Conservation (phyloP, 805 yeast species). For the Lachancea fermentati region DNA sequence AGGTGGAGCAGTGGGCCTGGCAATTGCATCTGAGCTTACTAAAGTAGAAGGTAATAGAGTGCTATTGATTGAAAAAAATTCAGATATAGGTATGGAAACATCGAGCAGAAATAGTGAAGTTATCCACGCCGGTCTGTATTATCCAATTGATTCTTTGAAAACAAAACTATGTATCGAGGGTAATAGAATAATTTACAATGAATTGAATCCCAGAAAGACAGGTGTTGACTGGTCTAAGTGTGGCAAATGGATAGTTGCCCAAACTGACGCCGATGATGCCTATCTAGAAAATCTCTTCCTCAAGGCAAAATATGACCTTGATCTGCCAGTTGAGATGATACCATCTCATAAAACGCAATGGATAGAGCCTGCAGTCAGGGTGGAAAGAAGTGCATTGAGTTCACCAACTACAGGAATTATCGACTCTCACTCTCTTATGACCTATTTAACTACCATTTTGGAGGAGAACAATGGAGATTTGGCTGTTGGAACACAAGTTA, state of each 20-base stretch:
- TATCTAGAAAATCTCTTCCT: slow-evolving; percentile 49
- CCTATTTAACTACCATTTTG: slow-evolving; percentile 47
- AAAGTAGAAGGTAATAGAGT: slow-evolving; percentile 44
- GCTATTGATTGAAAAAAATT: slow-evolving; percentile 63
- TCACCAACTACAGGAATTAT: slow-evolving; percentile 85
- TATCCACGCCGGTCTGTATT: slow-evolving; percentile 85
- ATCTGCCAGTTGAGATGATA: slow-evolving; percentile 56
- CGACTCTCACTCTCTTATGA: slow-evolving; percentile 72
- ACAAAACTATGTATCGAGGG: slow-evolving; percentile 71
- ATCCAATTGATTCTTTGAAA: slow-evolving; percentile 63
- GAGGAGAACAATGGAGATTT: slow-evolving; percentile 59
- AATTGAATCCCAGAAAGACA: slow-evolving; percentile 33
- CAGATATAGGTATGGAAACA: slow-evolving; percentile 67
- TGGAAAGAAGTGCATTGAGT: slow-evolving; percentile 52
- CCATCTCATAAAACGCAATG: slow-evolving; percentile 38
- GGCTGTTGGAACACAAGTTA: slow-evolving; percentile 57
- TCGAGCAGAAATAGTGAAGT: slow-evolving; percentile 91
- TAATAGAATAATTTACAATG: slow-evolving; percentile 57
- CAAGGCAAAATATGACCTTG: slow-evolving; percentile 42
- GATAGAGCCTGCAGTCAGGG: slow-evolving; percentile 64
- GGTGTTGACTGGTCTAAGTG: slow-evolving; percentile 57
- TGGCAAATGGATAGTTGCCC: slow-evolving; percentile 89
- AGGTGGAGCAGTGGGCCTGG: slow-evolving; percentile 80
- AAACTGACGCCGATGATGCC: slow-evolving; percentile 55
- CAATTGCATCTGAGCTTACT: slow-evolving; percentile 68